These are phyloP conservation scores for Wickerhamomyces bisporus DNA, from an alignment of 805 yeast species.

Conservation along the genomic window DNA sequence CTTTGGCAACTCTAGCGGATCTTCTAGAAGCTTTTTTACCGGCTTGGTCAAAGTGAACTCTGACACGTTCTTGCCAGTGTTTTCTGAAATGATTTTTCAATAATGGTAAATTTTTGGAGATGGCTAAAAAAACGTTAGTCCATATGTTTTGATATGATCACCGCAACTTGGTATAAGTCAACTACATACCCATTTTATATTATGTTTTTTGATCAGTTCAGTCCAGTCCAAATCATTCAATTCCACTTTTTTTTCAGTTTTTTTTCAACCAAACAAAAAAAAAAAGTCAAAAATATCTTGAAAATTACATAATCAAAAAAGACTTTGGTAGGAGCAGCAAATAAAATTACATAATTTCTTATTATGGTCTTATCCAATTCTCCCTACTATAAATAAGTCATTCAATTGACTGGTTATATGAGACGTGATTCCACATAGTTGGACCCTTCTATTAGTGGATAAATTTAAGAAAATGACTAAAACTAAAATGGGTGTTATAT, in stretches of 20 bases:
- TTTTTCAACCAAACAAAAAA: conserved; percentile 1
- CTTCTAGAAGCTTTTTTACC: conserved; percentile 99
- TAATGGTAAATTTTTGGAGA: conserved; percentile 97
- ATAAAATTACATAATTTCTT: too few species aligned
- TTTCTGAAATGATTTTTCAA: conserved; percentile 99
- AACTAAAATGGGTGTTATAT: background rate
- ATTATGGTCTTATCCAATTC: too few species aligned
- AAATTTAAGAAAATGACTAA: too few species aligned
- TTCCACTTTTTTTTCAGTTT: background rate
- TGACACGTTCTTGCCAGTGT: conserved; percentile 99
- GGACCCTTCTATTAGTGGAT: too few species aligned
- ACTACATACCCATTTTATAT: conserved; percentile 37
- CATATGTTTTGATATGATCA: too few species aligned
- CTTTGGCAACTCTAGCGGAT: conserved; percentile 87
- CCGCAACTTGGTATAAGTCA: conserved; percentile 1
- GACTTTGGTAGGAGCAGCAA: too few species aligned
- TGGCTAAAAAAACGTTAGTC: conserved; percentile 52
- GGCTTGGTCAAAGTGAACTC: conserved; percentile 99
- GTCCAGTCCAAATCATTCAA: background rate
- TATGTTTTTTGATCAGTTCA: conserved; percentile 5
- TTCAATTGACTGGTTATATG: too few species aligned
- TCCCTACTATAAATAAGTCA: too few species aligned
- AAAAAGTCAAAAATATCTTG: too few species aligned
- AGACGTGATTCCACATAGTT: too few species aligned
- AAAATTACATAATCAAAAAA: too few species aligned